Conservation (phyloP, 345 rosid species). For the Nephelium lappaceum region DNA sequence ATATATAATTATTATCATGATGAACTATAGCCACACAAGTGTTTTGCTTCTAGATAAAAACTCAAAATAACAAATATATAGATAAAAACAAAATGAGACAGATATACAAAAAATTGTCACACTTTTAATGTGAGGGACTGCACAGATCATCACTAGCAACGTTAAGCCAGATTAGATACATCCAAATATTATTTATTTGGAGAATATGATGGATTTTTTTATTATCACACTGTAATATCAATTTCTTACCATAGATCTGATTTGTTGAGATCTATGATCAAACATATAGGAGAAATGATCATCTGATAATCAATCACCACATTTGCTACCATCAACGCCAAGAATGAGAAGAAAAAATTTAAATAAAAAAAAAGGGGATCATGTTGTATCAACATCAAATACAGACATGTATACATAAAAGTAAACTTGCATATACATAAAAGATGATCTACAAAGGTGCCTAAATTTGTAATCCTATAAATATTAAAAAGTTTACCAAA, state of each 20-base stretch:
- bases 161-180: background rate
- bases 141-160: background rate
- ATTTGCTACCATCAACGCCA: background rate
- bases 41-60: too few species aligned
- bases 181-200: background rate
- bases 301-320: background rate
- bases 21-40: too few species aligned
- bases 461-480: too few species aligned
- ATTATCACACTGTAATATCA: background rate
- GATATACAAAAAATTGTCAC: background rate
- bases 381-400: too few species aligned
- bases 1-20: background rate
- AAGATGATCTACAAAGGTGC: too few species aligned
- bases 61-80: background rate
- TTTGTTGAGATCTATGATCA: background rate
- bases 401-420: too few species aligned
- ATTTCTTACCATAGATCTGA: background rate
- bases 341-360: too few species aligned
- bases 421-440: too few species aligned
- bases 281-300: background rate
- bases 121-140: background rate
- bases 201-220: background rate
- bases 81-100: conserved; percentile 13
- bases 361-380: too few species aligned
- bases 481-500: too few species aligned